Percentiles rank a stretch among this genome's conserved stretches.
phyloP scores from a whole-genome alignment of 345 rosid species.

The Salix arbutifolia region DNA sequence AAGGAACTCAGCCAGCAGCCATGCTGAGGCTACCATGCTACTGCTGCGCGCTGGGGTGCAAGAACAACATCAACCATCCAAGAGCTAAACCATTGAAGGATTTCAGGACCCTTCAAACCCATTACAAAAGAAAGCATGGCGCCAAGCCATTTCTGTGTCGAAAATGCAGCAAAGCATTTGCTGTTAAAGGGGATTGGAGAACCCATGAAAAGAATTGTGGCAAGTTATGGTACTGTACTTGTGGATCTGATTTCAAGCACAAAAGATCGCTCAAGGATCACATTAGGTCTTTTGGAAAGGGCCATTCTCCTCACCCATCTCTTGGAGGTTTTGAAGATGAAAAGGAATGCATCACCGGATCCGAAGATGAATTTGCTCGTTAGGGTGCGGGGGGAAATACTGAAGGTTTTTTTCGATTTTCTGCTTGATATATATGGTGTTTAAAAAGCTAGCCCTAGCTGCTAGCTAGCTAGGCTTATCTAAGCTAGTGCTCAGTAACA shows the following conservation, averaged over 20 bases:
- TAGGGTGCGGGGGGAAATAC: not conserved
- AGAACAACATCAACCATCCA: conserved; percentile 83
- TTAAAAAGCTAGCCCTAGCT: not conserved
- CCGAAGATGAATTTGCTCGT: conserved; percentile 44
- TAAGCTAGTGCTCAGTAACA: conserved; percentile 70
- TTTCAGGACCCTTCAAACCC: conserved; percentile 75
- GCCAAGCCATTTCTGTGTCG: conserved; percentile 69
- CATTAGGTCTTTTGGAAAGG: conserved; percentile 82
- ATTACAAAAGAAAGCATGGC: conserved; percentile 76
- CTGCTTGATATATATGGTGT: not conserved
- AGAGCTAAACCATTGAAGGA: conserved; percentile 74
- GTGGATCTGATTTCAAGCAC: conserved; percentile 98
- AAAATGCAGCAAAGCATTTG: conserved; percentile 79
- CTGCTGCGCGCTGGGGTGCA: conserved; percentile 72
- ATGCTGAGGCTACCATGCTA: conserved; percentile 78
- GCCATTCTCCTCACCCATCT: conserved; percentile 85
- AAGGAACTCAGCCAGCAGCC: conserved; percentile 76
- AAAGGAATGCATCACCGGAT: conserved; percentile 56
- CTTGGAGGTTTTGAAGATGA: conserved; percentile 58
- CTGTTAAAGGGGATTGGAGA: conserved; percentile 97
- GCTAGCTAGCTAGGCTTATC: not conserved
- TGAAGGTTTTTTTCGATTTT: not conserved
- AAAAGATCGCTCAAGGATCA: conserved; percentile 97
- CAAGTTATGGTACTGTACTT: conserved; percentile 90
- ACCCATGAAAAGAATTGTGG: conserved; percentile 99